Conservation (phyloP, 495 filamentous ascomycete genomes). For the Penicillium arizonense region DNA sequence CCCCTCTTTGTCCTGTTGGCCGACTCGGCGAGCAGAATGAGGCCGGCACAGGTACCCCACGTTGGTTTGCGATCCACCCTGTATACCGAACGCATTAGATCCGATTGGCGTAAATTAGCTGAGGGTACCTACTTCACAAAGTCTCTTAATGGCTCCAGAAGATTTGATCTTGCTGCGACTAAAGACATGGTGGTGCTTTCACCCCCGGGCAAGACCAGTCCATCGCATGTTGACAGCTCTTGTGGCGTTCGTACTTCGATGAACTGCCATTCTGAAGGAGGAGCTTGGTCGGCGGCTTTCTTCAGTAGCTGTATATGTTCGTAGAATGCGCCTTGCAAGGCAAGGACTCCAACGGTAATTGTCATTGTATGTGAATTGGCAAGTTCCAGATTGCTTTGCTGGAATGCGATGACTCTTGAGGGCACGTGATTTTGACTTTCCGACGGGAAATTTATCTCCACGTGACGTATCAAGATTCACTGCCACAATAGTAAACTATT, state of each 20-base stretch:
- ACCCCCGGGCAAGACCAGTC: slow-evolving; percentile 86
- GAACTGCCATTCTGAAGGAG: slow-evolving; percentile 54
- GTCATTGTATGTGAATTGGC: slow-evolving; percentile 24
- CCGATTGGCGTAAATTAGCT: not conserved
- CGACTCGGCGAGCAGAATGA: slow-evolving; percentile 86
- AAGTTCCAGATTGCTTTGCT: not conserved
- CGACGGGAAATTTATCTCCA: slow-evolving; percentile 28
- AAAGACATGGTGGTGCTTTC: slow-evolving; percentile 94
- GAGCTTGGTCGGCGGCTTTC: slow-evolving; percentile 51
- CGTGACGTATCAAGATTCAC: slow-evolving; percentile 8
- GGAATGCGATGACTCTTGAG: slow-evolving; percentile 20
- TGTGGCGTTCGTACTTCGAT: slow-evolving; percentile 74
- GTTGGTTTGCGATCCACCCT: slow-evolving; percentile 67
- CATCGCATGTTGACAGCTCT: slow-evolving; percentile 73
- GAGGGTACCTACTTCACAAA: slow-evolving; percentile 80
- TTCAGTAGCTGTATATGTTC: slow-evolving; percentile 81
- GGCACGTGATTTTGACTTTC: slow-evolving; percentile 25
- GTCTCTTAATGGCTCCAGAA: slow-evolving; percentile 81
- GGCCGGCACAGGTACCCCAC: slow-evolving; percentile 95
- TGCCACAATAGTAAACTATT: not conserved
- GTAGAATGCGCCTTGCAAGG: slow-evolving; percentile 89
- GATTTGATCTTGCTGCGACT: slow-evolving; percentile 73
- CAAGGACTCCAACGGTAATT: slow-evolving; percentile 79
- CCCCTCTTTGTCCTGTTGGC: slow-evolving; percentile 87
- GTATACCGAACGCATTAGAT: slow-evolving; percentile 22